phyloP scores from a whole-genome alignment of 2,329 filamentous ascomycete genomes.

The Neonectria punicea region DNA sequence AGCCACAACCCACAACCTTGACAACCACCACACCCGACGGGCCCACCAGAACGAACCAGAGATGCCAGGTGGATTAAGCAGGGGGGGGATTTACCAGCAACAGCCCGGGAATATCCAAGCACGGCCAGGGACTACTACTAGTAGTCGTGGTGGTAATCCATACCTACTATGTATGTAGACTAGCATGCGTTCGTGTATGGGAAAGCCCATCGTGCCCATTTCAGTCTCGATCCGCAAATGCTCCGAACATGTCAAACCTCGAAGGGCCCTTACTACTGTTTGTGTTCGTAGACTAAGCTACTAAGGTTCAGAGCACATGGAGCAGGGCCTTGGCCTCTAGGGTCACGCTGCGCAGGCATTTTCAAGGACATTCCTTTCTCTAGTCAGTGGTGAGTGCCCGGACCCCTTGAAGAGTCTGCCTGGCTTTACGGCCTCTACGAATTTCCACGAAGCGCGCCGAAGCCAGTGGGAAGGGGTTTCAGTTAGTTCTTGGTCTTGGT shows the following conservation, averaged over 20 bases:
- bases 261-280: too few relatives aligned
- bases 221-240: slow-evolving; percentile 25
- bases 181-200: neutral
- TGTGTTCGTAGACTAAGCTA: too few relatives aligned
- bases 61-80: neutral
- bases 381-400: slow-evolving; percentile 12
- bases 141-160: slow-evolving; percentile 5
- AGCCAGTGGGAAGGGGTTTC: too few relatives aligned
- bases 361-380: slow-evolving; percentile 5
- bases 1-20: slow-evolving; percentile 23
- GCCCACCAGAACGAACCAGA: neutral
- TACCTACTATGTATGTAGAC: neutral
- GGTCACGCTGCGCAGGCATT: slow-evolving; percentile 6
- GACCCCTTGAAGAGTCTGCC: slow-evolving; percentile 13
- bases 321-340: slow-evolving; percentile 19
- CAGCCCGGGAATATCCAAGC: slow-evolving; percentile 10
- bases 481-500: neutral
- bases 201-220: slow-evolving; percentile 5
- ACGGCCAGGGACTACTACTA: slow-evolving; percentile 4
- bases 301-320: neutral
- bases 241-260: slow-evolving; percentile 16
- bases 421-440: neutral
- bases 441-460: neutral
- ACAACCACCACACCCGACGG: slow-evolving; percentile 1
- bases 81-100: slow-evolving; percentile 2